Percentiles rank a stretch among this genome's conserved stretches.
Evolutionary conservation across 129 eudicot genomes (phyloP).

Genomic region (Arctium minus): DNA sequence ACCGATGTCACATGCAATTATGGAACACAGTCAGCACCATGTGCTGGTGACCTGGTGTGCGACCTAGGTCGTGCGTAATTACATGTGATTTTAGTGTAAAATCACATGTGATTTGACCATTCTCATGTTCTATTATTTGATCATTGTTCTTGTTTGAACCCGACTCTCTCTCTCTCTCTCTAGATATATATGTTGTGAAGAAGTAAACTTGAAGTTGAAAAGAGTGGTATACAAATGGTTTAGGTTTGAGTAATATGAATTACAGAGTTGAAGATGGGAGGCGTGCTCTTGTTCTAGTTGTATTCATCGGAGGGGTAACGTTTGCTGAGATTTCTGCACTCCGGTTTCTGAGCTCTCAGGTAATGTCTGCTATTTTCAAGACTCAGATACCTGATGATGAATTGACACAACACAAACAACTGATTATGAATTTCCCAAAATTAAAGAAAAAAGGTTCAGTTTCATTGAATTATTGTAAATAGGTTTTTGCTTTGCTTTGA

Average conservation of each 20-base stretch:
- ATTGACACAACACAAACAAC: neutral
- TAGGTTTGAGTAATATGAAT: neutral
- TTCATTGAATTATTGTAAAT: too few species aligned
- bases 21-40: too few species aligned
- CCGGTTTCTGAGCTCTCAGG: constrained; percentile 94
- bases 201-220: neutral
- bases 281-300: constrained; percentile 86
- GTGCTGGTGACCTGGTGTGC: too few species aligned
- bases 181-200: neutral
- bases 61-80: too few species aligned
- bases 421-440: neutral
- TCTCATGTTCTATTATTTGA: too few species aligned
- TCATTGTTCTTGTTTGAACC: too few species aligned
- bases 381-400: neutral
- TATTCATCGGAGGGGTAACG: constrained; percentile 93
- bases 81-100: too few species aligned
- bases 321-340: constrained; percentile 98
- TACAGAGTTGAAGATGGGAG: constrained; percentile 72
- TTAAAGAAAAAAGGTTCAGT: neutral
- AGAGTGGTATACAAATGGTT: neutral
- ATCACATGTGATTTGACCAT: too few species aligned
- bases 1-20: too few species aligned
- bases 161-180: too few species aligned
- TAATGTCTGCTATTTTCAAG: neutral
- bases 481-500: neutral